Percentiles rank a stretch among this genome's conserved stretches.
phyloP scores from a whole-genome alignment of 169 alveolate species.

The Plasmodium yoelii region DNA sequence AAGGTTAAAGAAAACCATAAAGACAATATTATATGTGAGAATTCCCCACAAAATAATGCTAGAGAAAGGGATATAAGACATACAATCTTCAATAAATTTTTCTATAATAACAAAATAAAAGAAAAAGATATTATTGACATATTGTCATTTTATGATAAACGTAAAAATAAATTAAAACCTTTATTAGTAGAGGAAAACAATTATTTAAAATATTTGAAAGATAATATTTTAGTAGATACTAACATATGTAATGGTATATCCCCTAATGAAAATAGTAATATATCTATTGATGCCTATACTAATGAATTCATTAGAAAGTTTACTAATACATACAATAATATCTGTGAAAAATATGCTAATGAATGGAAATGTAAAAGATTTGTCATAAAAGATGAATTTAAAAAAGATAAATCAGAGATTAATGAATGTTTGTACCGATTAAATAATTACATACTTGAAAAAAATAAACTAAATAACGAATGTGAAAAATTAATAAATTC shows the following conservation, averaged over 20 bases:
- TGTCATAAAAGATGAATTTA: background rate
- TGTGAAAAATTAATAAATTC: background rate
- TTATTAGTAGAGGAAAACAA: conserved; percentile 41
- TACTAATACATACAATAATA: too few relatives aligned
- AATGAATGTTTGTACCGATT: conserved; percentile 17
- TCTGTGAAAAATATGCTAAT: background rate
- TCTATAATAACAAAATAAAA: background rate
- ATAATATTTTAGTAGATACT: background rate
- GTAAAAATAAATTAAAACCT: conserved; percentile 32
- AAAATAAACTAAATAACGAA: conserved; percentile 11
- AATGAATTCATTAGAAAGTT: too few relatives aligned
- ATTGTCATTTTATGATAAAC: conserved; percentile 32
- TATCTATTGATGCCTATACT: too few relatives aligned
- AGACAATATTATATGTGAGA: background rate
- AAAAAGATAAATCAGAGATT: conserved; percentile 7
- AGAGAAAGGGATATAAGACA: background rate
- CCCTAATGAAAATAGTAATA: too few relatives aligned
- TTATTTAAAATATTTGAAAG: conserved; percentile 33
- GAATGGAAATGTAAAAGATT: background rate
- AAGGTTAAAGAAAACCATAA: background rate
- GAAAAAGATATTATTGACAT: conserved; percentile 9
- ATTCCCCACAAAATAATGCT: background rate
- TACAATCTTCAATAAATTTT: background rate
- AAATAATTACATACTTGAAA: conserved; percentile 2
- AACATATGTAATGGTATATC: background rate